Evolutionary conservation across 306 rosid species (phyloP).

Genomic region (Castanea sativa): DNA sequence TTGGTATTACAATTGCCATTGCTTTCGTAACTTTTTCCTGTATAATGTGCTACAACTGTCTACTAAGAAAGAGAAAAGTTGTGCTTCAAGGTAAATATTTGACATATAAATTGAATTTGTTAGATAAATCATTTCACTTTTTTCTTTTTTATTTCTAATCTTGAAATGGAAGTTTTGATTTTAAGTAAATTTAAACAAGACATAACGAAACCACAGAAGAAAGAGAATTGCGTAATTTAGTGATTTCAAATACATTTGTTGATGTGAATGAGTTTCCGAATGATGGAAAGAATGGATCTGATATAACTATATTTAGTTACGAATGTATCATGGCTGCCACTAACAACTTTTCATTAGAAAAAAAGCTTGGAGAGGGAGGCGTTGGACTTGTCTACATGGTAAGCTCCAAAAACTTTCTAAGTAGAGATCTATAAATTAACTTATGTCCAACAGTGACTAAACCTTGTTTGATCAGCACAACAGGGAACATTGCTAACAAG

Average conservation of each 20-base stretch:
- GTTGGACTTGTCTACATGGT: conserved; percentile 10
- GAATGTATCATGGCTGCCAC: conserved; percentile 21
- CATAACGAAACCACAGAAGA: not conserved
- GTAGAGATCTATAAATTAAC: too few relatives aligned
- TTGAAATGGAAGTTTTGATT: too few relatives aligned
- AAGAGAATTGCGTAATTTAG: not conserved
- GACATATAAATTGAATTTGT: too few relatives aligned
- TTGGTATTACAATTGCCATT: too few relatives aligned
- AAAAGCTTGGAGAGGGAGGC: conserved; percentile 33
- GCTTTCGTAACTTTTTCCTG: too few relatives aligned
- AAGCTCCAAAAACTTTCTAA: not conserved
- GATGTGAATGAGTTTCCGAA: not conserved
- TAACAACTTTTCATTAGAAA: conserved; percentile 11
- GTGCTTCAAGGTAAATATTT: too few relatives aligned
- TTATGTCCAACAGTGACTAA: too few relatives aligned
- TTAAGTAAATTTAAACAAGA: not conserved
- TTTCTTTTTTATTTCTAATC: too few relatives aligned
- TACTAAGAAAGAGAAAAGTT: too few relatives aligned
- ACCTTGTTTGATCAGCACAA: not conserved
- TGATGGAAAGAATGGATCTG: not conserved
- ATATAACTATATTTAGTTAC: conserved; percentile 2
- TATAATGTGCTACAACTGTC: too few relatives aligned
- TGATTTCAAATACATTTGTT: not conserved
- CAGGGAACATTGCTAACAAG: not conserved
- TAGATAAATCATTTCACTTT: too few relatives aligned